Evolutionary conservation across 2,329 filamentous ascomycete species (phyloP).

Genomic region (Blastomyces emzantsi): DNA sequence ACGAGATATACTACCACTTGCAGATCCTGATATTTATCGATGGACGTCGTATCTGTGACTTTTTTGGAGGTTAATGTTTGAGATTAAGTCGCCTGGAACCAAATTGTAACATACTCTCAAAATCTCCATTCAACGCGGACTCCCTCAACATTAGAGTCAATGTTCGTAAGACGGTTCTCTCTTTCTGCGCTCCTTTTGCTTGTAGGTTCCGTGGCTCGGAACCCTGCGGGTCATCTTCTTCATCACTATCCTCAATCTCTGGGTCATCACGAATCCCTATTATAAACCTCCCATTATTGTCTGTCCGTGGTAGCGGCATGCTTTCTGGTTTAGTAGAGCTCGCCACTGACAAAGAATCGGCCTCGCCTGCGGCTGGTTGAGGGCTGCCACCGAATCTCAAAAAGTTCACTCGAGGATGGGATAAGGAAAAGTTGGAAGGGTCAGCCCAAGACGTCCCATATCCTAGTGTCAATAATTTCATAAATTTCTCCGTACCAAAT

Average conservation of each 20-base stretch:
- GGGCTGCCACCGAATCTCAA: conserved; percentile 19
- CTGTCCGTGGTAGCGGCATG: conserved; percentile 19
- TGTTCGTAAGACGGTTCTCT: conserved; percentile 30
- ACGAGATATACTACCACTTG: conserved; percentile 38
- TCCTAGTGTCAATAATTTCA: conserved; percentile 43
- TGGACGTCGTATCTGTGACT: background rate
- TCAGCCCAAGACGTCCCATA: conserved; percentile 43
- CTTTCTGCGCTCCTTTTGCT: conserved; percentile 15
- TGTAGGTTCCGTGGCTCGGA: background rate
- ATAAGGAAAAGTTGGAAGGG: conserved; percentile 24
- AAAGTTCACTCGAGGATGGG: conserved; percentile 23
- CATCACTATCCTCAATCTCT: conserved; percentile 30
- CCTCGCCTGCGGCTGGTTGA: background rate
- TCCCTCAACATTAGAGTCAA: conserved; percentile 27
- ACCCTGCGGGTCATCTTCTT: conserved; percentile 18
- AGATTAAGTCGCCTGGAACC: background rate
- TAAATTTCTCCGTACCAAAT: conserved; percentile 37
- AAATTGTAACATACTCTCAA: conserved; percentile 16
- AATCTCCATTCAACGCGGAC: conserved; percentile 13
- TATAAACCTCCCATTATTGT: conserved; percentile 31
- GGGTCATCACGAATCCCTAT: conserved; percentile 38
- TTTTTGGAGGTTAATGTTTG: background rate
- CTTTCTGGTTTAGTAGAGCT: conserved; percentile 18
- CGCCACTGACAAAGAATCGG: conserved; percentile 14
- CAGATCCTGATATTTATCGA: conserved; percentile 15